phyloP scores from a whole-genome alignment of 148 eudicot genomes.

The Arbutus unedo region DNA sequence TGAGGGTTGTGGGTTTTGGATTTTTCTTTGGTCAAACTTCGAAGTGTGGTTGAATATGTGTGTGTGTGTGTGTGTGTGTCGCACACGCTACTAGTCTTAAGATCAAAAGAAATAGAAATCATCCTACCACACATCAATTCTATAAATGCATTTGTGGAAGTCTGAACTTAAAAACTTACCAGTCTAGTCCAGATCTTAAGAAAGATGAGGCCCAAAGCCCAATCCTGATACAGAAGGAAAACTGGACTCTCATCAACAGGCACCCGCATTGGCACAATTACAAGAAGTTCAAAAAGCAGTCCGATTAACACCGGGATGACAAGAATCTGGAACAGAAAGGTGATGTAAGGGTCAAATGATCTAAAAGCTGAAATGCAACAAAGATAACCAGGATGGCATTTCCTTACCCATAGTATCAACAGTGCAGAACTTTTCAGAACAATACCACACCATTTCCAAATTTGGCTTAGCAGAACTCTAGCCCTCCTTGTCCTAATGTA shows the following conservation, averaged over 20 bases:
- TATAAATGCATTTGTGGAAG: neutral
- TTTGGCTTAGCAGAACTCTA: conserved; percentile 56
- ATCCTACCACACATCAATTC: neutral
- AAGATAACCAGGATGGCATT: conserved; percentile 11
- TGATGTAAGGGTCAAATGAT: neutral
- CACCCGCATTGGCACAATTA: conserved; percentile 96
- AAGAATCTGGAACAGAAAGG: conserved; percentile 52
- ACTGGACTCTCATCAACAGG: conserved; percentile 98
- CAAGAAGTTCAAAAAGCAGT: conserved; percentile 92
- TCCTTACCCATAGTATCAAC: conserved; percentile 84
- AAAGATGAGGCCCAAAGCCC: conserved; percentile 94
- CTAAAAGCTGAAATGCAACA: neutral
- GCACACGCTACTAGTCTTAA: neutral
- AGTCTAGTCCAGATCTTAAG: conserved; percentile 94
- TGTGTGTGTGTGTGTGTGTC: neutral
- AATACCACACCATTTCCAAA: conserved; percentile 91
- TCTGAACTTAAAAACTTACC: conserved; percentile 41
- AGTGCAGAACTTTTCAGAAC: conserved; percentile 77
- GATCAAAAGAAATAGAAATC: neutral
- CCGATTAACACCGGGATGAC: conserved; percentile 91
- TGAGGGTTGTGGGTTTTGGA: neutral
- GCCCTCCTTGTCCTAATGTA: conserved; percentile 69
- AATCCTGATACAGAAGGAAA: conserved; percentile 93
- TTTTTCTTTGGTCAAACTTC: neutral
- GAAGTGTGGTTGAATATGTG: neutral